Base-by-base conservation (phyloP, 1,284 basidiomycete species). In the Leccinum subspadiceum region DNA sequence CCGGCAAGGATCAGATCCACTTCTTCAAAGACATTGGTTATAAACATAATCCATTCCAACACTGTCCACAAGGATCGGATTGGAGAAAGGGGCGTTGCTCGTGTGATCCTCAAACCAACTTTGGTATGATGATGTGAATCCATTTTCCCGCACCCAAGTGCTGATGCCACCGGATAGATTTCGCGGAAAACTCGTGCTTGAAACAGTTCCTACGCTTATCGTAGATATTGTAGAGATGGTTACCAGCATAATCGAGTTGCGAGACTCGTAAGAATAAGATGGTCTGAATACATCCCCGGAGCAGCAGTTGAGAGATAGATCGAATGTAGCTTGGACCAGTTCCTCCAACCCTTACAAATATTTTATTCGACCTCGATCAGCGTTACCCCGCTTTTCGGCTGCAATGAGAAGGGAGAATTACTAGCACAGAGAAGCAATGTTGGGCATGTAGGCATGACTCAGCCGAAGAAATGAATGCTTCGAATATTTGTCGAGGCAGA, bases 181-280 rank as follows among this genome's bases (percentile, higher is more conserved):
- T 79, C 62, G 72, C 74, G 7, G 68, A 68, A 51, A 79, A 80
- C 62, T 82, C 80, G n/a, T 82, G 80, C 67, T 61, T 78, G 31
- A 69, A 61, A 54, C 70, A 76, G 55, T 81, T 29, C 8, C 26
- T 29, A 3, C 26, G 26, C 7, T 29, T 29, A 29, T 29, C 26
- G 26, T 29, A 29, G 26, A 29, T 72, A 53, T 1, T 3, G n/a
- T 74, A 74, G 63, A 44, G 1, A 44, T 15, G 1, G 20, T 13
- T n/a, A 7, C 20, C 1, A 3, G 2, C 15, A n/a, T 5, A n/a
- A 10, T 17, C 4, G 41, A 44, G 41, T 44, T 4, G 15, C 41
- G n/a, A 5, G 8, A 39, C 37, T 17, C 10, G 41, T 44, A 44
- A 44, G 8, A 44, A 17, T 44, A 44, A 44, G 41, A 44, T 15